Conservation (phyloP, 2,329 filamentous ascomycete species). For the Purpureocillium lavendulum region DNA sequence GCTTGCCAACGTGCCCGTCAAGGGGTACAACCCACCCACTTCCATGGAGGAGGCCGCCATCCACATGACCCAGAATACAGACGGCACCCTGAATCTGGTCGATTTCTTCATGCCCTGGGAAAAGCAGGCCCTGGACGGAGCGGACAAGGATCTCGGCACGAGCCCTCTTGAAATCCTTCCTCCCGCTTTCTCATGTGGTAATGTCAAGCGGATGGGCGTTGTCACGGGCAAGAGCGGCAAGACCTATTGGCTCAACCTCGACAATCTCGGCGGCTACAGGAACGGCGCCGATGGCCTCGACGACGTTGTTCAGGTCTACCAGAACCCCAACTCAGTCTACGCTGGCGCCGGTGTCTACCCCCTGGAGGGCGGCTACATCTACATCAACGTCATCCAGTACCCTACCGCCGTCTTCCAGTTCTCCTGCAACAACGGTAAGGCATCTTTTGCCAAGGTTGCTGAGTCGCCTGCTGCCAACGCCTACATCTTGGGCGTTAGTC, state of each 20-base stretch:
- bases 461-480: constrained; percentile 40
- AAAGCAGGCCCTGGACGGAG: constrained; percentile 39
- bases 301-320: constrained; percentile 34
- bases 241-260: constrained; percentile 34
- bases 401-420: constrained; percentile 51
- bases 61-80: constrained; percentile 30
- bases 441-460: constrained; percentile 45
- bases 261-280: constrained; percentile 30
- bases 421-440: constrained; percentile 39
- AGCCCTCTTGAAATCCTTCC: constrained; percentile 34
- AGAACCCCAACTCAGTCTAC: constrained; percentile 35
- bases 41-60: constrained; percentile 36
- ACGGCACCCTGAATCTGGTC: constrained; percentile 33
- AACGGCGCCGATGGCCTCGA: constrained; percentile 27
- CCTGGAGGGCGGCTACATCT: constrained; percentile 39
- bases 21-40: constrained; percentile 27
- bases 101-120: constrained; percentile 50
- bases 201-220: constrained; percentile 37
- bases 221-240: constrained; percentile 43
- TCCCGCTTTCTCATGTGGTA: constrained; percentile 31
- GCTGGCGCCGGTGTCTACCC: constrained; percentile 39
- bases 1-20: constrained; percentile 25
- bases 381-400: constrained; percentile 43
- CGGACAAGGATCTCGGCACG: constrained; percentile 41
- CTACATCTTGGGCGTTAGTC: constrained; percentile 45